phyloP scores from a whole-genome alignment of 306 rosid species.

The Vicia faba region DNA sequence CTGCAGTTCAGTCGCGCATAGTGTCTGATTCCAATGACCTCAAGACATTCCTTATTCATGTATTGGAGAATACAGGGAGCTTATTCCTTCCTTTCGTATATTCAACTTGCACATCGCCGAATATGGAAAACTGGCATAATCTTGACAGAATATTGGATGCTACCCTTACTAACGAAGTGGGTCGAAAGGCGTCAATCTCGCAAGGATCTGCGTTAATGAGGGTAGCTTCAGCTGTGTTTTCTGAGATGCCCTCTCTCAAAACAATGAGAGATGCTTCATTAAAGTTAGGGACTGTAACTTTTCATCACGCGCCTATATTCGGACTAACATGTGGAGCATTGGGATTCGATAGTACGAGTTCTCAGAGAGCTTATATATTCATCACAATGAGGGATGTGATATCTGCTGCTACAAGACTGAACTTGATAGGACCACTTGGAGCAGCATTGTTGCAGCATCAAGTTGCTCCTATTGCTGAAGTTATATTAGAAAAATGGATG shows the following conservation, averaged over 20 bases:
- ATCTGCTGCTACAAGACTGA: slow-evolving; percentile 89
- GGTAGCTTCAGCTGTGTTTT: slow-evolving; percentile 69
- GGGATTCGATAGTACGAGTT: slow-evolving; percentile 55
- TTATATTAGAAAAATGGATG: slow-evolving; percentile 59
- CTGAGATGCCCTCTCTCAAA: slow-evolving; percentile 69
- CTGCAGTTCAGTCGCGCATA: slow-evolving; percentile 71
- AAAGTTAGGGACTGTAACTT: slow-evolving; percentile 50
- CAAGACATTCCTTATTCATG: slow-evolving; percentile 60
- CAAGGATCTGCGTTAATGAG: slow-evolving; percentile 90
- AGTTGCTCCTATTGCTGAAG: slow-evolving; percentile 66
- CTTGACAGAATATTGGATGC: slow-evolving; percentile 74
- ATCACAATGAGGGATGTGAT: slow-evolving; percentile 76
- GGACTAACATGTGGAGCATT: slow-evolving; percentile 74
- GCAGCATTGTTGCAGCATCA: slow-evolving; percentile 84
- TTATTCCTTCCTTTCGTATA: slow-evolving; percentile 80
- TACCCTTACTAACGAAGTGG: slow-evolving; percentile 69
- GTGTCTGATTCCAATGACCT: slow-evolving; percentile 65
- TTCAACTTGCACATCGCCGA: slow-evolving; percentile 60
- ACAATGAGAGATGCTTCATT: slow-evolving; percentile 57
- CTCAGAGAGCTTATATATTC: slow-evolving; percentile 88
- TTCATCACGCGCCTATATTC: slow-evolving; percentile 83
- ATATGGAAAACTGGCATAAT: slow-evolving; percentile 57
- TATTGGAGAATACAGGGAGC: slow-evolving; percentile 81
- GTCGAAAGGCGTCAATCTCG: slow-evolving; percentile 74
- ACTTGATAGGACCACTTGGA: slow-evolving; percentile 79